Evolutionary conservation across 148 eudicot genomes (phyloP).

Genomic region (Heliosperma pusillum): DNA sequence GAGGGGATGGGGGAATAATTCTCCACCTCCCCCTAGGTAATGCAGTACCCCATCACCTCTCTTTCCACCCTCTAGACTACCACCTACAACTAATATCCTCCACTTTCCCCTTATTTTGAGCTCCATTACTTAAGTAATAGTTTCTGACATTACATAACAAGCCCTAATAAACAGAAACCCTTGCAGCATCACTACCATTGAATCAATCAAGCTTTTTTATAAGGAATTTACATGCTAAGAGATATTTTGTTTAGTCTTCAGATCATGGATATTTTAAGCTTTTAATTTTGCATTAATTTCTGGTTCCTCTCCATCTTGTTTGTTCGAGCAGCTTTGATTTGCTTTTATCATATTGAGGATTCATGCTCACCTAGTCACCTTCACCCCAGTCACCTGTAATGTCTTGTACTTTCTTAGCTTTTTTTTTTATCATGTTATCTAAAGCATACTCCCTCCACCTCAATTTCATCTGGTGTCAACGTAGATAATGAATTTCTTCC

Average conservation of each 20-base stretch:
- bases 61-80: too few relatives aligned
- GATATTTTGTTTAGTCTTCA: not conserved
- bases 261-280: not conserved
- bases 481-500: too few relatives aligned
- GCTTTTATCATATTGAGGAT: constrained; percentile 9
- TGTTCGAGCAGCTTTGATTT: not conserved
- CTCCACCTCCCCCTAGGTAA: too few relatives aligned
- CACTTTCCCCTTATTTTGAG: too few relatives aligned
- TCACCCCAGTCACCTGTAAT: not conserved
- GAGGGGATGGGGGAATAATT: too few relatives aligned
- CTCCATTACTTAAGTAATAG: too few relatives aligned
- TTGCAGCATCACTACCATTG: too few relatives aligned
- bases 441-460: not conserved
- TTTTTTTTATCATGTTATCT: not conserved
- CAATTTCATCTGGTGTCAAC: not conserved
- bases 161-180: too few relatives aligned
- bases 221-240: not conserved
- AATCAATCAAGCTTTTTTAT: not conserved
- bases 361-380: constrained; percentile 5
- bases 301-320: not conserved
- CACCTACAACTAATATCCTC: too few relatives aligned
- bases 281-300: not conserved
- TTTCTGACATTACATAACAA: too few relatives aligned
- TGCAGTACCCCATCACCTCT: too few relatives aligned
- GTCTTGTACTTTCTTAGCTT: not conserved